Base-by-base conservation (phyloP, 148 eudicot genomes). In the Hydrangea macrophylla region DNA sequence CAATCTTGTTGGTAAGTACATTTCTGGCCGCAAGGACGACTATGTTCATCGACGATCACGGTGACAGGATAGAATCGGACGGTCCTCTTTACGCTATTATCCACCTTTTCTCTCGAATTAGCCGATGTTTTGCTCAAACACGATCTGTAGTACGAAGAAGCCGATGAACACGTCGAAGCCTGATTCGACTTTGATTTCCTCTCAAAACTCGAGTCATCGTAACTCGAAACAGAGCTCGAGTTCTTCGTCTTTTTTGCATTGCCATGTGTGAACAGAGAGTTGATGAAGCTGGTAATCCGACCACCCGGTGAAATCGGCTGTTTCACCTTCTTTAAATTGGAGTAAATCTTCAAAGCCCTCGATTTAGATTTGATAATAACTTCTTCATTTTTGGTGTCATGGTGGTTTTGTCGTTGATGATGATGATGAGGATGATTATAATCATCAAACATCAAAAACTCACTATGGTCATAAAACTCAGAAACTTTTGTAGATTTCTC, bases 251-350 rank as follows among this genome's bases (percentile, higher is more conserved):
- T 78, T 71, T 73, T 73, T 0, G 62, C 8, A n/a, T 58, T 26
- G 42, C 77, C 73, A 56, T 76, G 75, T 18, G 55, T 56, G 66
- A 87, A 87, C 3, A 92, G 71, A 0, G 89, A 81, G 58, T 78
- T 79, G 10, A 92, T 75, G 37, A 89, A 86, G 64, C 73, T 89
- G 10, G 90, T 61, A n/a, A 92, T 75, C 55, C 79, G 68, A 0
- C 79, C 83, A 0, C 98, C 96, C 0, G 98, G 98, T 0, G 98
- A 92, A 48, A 92, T 80, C 32, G 98, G 98, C 71, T 87, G 89
- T 67, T 87, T 89, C 50, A 85, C 54, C 24, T 81, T 89, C 86
- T 85, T 92, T 66, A 92, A 36, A 66, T 89, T 85, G 22, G 78
- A 71, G 68, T 89, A 92, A 39, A 92, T 70, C 65, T 79, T 87